Evolutionary conservation across 805 yeast genomes (phyloP).

Genomic region (Lipomyces yamanashiensis): DNA sequence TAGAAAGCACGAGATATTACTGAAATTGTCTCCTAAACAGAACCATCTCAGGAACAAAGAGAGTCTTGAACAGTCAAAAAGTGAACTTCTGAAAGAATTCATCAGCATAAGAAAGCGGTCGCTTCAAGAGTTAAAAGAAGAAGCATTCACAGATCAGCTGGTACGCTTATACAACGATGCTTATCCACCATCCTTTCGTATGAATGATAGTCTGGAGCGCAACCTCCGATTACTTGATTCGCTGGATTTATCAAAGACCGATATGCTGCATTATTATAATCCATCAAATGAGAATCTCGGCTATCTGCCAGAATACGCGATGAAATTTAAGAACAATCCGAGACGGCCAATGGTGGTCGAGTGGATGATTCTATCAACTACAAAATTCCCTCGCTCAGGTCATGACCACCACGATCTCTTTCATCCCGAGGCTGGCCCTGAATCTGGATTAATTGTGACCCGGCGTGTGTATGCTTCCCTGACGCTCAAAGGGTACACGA

Average conservation of each 20-base stretch:
- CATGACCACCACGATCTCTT: constrained; percentile 28
- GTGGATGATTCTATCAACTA: constrained; percentile 29
- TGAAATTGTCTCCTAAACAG: not conserved
- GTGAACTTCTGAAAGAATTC: not conserved
- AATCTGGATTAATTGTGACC: constrained; percentile 7
- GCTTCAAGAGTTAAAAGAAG: not conserved
- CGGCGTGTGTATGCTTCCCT: constrained; percentile 2
- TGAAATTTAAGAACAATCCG: not conserved
- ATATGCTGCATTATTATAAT: not conserved
- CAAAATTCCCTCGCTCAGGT: constrained; percentile 13
- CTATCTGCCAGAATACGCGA: too few species aligned
- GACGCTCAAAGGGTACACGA: not conserved
- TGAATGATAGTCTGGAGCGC: not conserved
- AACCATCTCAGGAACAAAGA: not conserved
- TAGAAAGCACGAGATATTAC: not conserved
- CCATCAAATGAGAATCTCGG: not conserved
- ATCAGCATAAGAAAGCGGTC: not conserved
- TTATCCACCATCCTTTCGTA: not conserved
- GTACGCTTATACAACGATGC: not conserved
- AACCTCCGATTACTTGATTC: not conserved
- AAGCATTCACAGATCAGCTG: constrained; percentile 6
- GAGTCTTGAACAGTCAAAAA: not conserved
- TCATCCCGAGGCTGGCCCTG: not conserved
- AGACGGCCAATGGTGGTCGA: constrained; percentile 8
- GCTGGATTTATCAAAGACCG: not conserved